Evolutionary conservation across 495 filamentous ascomycete genomes (phyloP).

Genomic region (Aspergillus cavernicola): DNA sequence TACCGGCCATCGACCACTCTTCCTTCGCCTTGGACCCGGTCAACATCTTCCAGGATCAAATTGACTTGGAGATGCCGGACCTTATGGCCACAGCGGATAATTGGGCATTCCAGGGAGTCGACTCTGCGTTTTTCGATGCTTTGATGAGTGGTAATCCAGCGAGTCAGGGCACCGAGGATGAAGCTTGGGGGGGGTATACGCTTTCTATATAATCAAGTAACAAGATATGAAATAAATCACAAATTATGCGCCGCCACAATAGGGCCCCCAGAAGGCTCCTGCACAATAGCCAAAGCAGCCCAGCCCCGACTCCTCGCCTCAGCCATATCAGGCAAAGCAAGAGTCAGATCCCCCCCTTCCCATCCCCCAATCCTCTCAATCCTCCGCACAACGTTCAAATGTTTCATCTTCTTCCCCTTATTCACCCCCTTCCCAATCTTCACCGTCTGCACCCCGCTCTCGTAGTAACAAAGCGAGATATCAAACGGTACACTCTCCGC

Average conservation of each 20-base stretch:
- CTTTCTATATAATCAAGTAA: not conserved
- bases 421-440: conserved; percentile 9
- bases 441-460: not conserved
- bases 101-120: conserved; percentile 29
- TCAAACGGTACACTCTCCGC: not conserved
- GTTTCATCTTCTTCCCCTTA: conserved; percentile 9
- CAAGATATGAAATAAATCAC: not conserved
- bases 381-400: not conserved
- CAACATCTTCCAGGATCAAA: not conserved
- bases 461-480: not conserved
- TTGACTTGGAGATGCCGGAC: conserved; percentile 8
- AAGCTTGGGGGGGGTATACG: not conserved
- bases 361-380: conserved; percentile 1
- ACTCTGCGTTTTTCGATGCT: conserved; percentile 26
- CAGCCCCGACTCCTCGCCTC: not conserved
- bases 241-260: conserved; percentile 5
- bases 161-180: not conserved
- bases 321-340: not conserved
- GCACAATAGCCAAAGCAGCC: conserved; percentile 2
- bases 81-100: conserved; percentile 16
- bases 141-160: not conserved
- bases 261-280: conserved; percentile 3
- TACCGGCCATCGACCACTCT: no score
- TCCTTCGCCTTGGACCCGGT: not conserved
- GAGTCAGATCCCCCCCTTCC: not conserved